A percentile compares a stretch with the other conserved stretches of the same genome.
phyloP scores from a whole-genome alignment of 106 monocot genomes.

The Alisma plantagoaquatica region DNA sequence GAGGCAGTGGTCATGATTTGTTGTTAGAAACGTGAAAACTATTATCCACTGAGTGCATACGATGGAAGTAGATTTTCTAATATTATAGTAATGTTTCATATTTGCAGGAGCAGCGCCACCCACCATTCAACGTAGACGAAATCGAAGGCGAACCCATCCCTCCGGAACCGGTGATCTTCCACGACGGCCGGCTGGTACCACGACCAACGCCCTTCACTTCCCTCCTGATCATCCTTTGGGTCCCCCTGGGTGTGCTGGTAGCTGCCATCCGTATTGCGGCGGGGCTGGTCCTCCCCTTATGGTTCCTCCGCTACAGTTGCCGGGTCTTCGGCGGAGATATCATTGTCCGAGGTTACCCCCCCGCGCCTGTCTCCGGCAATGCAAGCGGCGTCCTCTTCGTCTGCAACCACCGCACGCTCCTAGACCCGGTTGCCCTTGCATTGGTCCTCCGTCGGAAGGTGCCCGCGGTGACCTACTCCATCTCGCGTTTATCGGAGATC shows the following conservation, averaged over 20 bases:
- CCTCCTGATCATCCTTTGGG: constrained; percentile 58
- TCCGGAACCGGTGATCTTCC: constrained; percentile 55
- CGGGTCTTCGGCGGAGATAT: constrained; percentile 50
- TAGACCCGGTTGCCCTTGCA: constrained; percentile 75
- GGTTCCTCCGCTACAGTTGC: constrained; percentile 26
- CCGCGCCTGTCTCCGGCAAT: constrained; percentile 9
- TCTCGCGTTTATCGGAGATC: constrained; percentile 74
- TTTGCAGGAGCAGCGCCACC: not conserved
- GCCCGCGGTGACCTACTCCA: constrained; percentile 83
- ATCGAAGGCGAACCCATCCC: constrained; percentile 3
- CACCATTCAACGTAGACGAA: constrained; percentile 8
- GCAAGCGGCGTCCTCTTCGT: constrained; percentile 66
- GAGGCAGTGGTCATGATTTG: too few relatives aligned
- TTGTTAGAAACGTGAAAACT: too few relatives aligned
- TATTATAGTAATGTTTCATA: too few relatives aligned
- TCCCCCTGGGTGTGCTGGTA: constrained; percentile 46
- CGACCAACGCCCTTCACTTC: constrained; percentile 56
- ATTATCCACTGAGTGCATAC: too few relatives aligned
- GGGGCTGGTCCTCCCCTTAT: constrained; percentile 38
- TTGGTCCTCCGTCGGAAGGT: constrained; percentile 49
- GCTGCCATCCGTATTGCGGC: constrained; percentile 48
- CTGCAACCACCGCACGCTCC: constrained; percentile 81
- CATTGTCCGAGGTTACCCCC: constrained; percentile 39
- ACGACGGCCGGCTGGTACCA: constrained; percentile 70
- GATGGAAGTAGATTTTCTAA: too few relatives aligned